Base-by-base conservation (phyloP, 306 rosid species). In the Gynostemma pentaphyllum region DNA sequence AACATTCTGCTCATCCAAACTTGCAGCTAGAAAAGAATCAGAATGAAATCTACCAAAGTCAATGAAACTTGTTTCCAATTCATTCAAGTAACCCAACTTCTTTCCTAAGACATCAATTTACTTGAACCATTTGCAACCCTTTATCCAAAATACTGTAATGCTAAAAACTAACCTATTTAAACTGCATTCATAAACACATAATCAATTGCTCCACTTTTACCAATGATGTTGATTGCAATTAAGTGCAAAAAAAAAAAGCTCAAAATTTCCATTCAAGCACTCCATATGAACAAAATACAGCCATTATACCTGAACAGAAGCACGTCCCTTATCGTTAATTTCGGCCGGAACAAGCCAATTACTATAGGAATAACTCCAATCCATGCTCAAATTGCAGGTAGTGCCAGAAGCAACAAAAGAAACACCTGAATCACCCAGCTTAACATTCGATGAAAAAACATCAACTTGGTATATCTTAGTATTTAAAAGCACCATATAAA, bases 371-470 rank as follows among this genome's bases (percentile, higher is more conserved):
- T 92, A 88, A 68, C 72, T 65, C 99, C 96, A 92, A 79, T 78
- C 73, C 87, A 86, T 79, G 72, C 85, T 84, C 78, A 88, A 63
- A 78, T 73, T 80, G 68, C 98, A 92, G 53, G 88, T 86, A 64
- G 79, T 68, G 24, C 77, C 85, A 6, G 94, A 86, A 70, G 88
- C 83, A 40, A 84, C 34, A 56, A 92, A 72, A 1, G 71, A 72
- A 72, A 88, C 63, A 9, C 94, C 95, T 9, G 73, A 61, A 26
- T 81, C 90, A 1, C 88, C 82, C 10, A 74, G 86, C 77, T 81
- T 75, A 4, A 82, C 79, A 73, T 18, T 21, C 36, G 96, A 92
- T 3, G 81, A 69, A 49, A 75, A 74, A 67, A 92, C 95, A 19
- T 75, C 80, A 32, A 92, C 72, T 69, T 64, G 70, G 60, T 80